These are phyloP conservation scores for Plasmodium vivax DNA, from an alignment of 169 alveolate genomes.

Conservation along the genomic window DNA sequence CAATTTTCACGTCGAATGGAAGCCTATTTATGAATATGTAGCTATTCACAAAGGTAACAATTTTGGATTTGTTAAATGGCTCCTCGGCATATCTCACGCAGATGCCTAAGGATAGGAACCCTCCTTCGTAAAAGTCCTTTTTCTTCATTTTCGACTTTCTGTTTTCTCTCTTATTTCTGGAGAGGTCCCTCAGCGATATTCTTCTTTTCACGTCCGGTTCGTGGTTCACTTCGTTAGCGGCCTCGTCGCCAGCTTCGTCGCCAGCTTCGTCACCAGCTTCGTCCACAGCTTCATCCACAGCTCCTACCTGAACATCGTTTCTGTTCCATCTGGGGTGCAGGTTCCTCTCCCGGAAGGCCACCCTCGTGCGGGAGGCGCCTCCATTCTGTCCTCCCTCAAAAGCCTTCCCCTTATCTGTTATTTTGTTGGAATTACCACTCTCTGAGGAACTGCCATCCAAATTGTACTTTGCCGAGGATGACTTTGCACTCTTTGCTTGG, in stretches of 20 bases:
- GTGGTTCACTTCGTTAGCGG: neutral
- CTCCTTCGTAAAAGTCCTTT: slow-evolving; percentile 62
- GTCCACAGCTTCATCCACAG: neutral
- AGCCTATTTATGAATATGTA: slow-evolving; percentile 84
- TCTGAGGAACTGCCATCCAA: neutral
- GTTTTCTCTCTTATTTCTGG: slow-evolving; percentile 7
- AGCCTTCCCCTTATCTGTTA: neutral
- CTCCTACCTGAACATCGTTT: neutral
- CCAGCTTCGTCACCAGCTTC: neutral
- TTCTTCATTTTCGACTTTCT: slow-evolving; percentile 37
- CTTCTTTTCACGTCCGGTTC: neutral
- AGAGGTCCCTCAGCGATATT: neutral
- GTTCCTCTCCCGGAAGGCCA: neutral
- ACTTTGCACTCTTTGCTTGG: neutral
- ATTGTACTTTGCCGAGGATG: neutral
- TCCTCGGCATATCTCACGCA: slow-evolving; percentile 86
- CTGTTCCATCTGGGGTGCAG: neutral
- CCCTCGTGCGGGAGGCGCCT: neutral
- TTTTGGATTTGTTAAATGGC: slow-evolving; percentile 83
- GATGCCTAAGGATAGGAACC: slow-evolving; percentile 78
- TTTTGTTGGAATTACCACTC: neutral
- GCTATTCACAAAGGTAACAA: slow-evolving; percentile 84
- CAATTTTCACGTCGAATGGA: slow-evolving; percentile 83
- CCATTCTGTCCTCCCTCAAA: neutral
- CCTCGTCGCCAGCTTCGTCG: neutral